Percentiles rank a stretch among this genome's conserved stretches.
These are phyloP conservation scores for Penicillium sp. DNA, from an alignment of 2,329 filamentous ascomycete species.

Conservation along the genomic window DNA sequence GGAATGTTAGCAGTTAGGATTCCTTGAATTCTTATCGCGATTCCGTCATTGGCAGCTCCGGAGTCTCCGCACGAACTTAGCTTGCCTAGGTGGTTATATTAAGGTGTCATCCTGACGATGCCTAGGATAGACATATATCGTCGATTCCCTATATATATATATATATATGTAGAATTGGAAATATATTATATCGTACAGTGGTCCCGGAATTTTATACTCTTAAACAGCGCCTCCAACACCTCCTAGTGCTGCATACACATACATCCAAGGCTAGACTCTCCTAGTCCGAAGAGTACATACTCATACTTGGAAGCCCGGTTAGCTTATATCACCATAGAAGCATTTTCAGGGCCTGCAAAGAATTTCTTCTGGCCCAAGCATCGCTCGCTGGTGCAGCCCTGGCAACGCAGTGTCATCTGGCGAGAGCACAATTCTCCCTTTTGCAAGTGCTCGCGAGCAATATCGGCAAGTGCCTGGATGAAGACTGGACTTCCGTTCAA, in stretches of 20 bases:
- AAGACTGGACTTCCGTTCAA: constrained; percentile 89
- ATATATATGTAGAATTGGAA: background rate
- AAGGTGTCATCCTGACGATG: background rate
- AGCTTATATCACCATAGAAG: constrained; percentile 32
- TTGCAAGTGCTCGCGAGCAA: constrained; percentile 76
- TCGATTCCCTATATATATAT: background rate
- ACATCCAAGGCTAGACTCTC: background rate
- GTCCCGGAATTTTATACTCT: background rate
- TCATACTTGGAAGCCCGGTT: background rate
- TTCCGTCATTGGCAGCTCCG: constrained; percentile 6
- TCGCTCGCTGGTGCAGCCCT: constrained; percentile 85
- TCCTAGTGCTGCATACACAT: constrained; percentile 5
- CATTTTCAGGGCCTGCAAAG: constrained; percentile 50
- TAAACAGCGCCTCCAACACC: constrained; percentile 7
- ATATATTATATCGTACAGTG: constrained; percentile 5
- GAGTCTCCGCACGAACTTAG: constrained; percentile 5
- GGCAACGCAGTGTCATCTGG: constrained; percentile 89
- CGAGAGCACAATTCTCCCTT: constrained; percentile 68
- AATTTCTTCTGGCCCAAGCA: constrained; percentile 73
- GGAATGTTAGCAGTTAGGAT: background rate
- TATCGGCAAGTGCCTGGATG: constrained; percentile 82
- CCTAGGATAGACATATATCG: too few relatives aligned
- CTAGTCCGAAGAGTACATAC: background rate
- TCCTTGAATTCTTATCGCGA: constrained; percentile 1
- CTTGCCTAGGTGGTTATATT: background rate